Conservation (phyloP, 2,329 filamentous ascomycete species). For the Chrysoporthe deuterocubensis region DNA sequence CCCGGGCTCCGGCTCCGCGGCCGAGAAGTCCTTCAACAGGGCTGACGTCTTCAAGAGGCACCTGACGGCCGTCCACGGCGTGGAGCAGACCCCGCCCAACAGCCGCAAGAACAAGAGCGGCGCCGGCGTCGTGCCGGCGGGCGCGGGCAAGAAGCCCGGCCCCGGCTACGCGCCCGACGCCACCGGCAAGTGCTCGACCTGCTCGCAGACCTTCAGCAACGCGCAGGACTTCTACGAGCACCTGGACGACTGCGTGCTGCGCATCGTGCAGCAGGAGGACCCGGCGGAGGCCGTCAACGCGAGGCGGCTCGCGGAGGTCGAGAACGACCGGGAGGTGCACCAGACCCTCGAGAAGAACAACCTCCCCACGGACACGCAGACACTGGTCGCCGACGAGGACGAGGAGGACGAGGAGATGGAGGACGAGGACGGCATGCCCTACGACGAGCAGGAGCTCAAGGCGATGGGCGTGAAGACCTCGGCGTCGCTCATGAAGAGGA, state of each 20-base stretch:
- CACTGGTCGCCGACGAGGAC: slow-evolving; percentile 42
- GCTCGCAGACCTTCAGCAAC: slow-evolving; percentile 85
- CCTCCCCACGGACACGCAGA: slow-evolving; percentile 49
- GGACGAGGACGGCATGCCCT: slow-evolving; percentile 59
- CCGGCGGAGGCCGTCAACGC: slow-evolving; percentile 72
- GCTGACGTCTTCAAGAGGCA: slow-evolving; percentile 97
- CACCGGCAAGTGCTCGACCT: slow-evolving; percentile 95
- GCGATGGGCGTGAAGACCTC: slow-evolving; percentile 44
- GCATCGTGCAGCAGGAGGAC: slow-evolving; percentile 73
- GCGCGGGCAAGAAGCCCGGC: slow-evolving; percentile 62
- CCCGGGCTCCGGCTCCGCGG: slow-evolving; percentile 82
- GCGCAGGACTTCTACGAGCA: slow-evolving; percentile 99
- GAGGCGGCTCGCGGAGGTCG: slow-evolving; percentile 67
- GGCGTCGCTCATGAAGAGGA: slow-evolving; percentile 60
- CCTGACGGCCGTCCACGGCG: slow-evolving; percentile 85
- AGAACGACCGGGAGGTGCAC: slow-evolving; percentile 65
- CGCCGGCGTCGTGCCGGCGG: slow-evolving; percentile 38
- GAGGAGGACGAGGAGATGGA: slow-evolving; percentile 52
- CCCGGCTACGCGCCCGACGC: slow-evolving; percentile 75
- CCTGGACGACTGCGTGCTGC: slow-evolving; percentile 76
- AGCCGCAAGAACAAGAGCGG: slow-evolving; percentile 71
- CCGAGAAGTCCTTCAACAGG: slow-evolving; percentile 94
- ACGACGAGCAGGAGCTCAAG: slow-evolving; percentile 59
- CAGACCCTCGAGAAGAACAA: slow-evolving; percentile 68
- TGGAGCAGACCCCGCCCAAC: slow-evolving; percentile 92